Base-by-base conservation (phyloP, 192 early-diverging fungal species). In the Coemansia sp. region DNA sequence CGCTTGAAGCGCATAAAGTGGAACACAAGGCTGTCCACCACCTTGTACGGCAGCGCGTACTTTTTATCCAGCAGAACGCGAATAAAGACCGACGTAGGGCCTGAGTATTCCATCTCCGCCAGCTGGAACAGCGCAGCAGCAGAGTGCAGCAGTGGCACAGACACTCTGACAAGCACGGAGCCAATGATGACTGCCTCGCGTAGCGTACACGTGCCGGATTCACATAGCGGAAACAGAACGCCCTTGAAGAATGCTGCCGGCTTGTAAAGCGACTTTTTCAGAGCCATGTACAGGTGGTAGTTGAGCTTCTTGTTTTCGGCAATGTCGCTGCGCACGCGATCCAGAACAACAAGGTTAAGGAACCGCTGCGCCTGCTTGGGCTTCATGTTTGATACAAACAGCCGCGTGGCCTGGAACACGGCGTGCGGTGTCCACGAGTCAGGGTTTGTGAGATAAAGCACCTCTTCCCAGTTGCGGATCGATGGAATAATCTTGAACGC, bases 401-500 rank as follows among this genome's bases (percentile, higher is more conserved):
- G 90, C 41, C 94, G 85, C 5, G 96, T 97, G 6, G 97, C 97
- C 80, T 96, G 91, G 80, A 95, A 98, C 13, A 89, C 90, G 3
- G 97, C 97, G 68, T 98, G 91, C n/a, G 96, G 92, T 8, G 97
- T 95, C 97, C 97, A 99, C 42, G 88, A 85, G 39, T 92, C 90
- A 0, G 97, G 97, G 19, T 83, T 84, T 4, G 97, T 99, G 46
- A 98, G 82, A 71, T 92, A 94, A 65, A 99, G 74, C 41, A 99
- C 88, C 73, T 99, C 94, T 76, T 99, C 95, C 97, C 97, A 99
- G 85, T 99, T 93, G 45, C 87, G 83, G 47, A 99, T 86, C 6
- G 93, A 91, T 6, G 97, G 95, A 51, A 98, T 94, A 63, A 99
- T 97, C 84, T 99, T 99, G 89, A 99, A 99, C 16, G 95, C 92